phyloP scores from a whole-genome alignment of 768 basidiomycete genomes.

The Leccinellum albellum region DNA sequence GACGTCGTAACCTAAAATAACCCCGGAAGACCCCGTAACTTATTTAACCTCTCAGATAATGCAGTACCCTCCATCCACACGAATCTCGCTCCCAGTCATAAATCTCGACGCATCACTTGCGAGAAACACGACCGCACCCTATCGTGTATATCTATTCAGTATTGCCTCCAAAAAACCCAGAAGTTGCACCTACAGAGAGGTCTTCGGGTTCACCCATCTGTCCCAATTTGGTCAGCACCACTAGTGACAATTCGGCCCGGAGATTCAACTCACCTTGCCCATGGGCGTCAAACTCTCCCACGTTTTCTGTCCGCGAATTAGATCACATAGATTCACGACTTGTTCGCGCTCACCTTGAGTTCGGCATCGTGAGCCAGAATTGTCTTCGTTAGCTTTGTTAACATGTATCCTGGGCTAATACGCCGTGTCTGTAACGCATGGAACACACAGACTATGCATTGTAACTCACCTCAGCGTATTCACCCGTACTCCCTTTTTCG shows the following conservation, averaged over 20 bases:
- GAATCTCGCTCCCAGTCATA: constrained; percentile 82
- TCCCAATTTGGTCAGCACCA: constrained; percentile 29
- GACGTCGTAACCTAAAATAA: constrained; percentile 24
- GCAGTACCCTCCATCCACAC: constrained; percentile 90
- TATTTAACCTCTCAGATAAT: constrained; percentile 40
- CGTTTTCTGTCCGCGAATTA: constrained; percentile 49
- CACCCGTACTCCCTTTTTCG: constrained; percentile 81
- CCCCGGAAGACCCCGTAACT: constrained; percentile 9
- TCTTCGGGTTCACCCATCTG: constrained; percentile 94
- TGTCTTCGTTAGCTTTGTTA: constrained; percentile 83
- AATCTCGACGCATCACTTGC: constrained; percentile 88
- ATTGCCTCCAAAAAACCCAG: not conserved
- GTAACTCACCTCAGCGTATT: constrained; percentile 64
- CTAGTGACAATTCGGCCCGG: not conserved
- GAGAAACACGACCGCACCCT: constrained; percentile 89
- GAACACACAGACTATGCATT: not conserved
- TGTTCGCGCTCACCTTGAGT: constrained; percentile 52
- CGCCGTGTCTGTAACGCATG: not conserved
- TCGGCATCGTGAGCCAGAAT: constrained; percentile 73
- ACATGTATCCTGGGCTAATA: constrained; percentile 86
- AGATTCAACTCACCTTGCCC: constrained; percentile 56
- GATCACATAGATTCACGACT: not conserved
- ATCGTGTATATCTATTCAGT: constrained; percentile 2
- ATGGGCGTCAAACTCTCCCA: constrained; percentile 86
- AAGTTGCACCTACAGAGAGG: constrained; percentile 54